Conservation (phyloP, 1,284 basidiomycete species). For the Cutaneotrichosporon dermatis region DNA sequence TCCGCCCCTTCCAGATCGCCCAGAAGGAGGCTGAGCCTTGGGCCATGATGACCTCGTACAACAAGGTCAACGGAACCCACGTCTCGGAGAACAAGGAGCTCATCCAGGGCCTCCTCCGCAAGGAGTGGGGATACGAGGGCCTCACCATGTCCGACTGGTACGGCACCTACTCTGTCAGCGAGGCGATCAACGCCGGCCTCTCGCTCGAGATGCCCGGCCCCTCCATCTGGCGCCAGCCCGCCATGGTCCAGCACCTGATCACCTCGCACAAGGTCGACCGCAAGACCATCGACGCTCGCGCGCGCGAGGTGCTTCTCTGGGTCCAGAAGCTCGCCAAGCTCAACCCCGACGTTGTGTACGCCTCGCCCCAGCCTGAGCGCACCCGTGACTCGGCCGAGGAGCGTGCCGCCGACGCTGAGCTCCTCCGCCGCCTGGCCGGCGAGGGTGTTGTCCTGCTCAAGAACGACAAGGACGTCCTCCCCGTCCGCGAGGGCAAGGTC, state of each 20-base stretch:
- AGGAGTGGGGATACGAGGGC: constrained; percentile 67
- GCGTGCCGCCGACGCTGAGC: constrained; percentile 20
- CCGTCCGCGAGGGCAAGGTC: constrained; percentile 40
- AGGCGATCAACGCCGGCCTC: constrained; percentile 64
- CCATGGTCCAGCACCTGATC: constrained; percentile 57
- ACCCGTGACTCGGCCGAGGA: constrained; percentile 23
- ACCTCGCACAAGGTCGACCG: constrained; percentile 55
- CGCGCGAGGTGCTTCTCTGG: constrained; percentile 43
- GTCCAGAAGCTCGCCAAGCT: constrained; percentile 25
- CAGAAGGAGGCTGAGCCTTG: constrained; percentile 57
- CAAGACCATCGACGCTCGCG: constrained; percentile 23
- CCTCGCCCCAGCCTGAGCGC: constrained; percentile 16
- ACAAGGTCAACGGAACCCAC: constrained; percentile 63
- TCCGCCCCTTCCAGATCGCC: constrained; percentile 73
- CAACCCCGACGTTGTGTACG: constrained; percentile 31
- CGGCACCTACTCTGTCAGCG: constrained; percentile 63
- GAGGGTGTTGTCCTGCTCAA: constrained; percentile 57
- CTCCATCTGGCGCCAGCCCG: constrained; percentile 22
- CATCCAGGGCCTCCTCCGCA: constrained; percentile 37
- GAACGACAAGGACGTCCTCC: constrained; percentile 50
- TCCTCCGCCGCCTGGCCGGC: constrained; percentile 26
- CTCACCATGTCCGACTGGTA: constrained; percentile 58
- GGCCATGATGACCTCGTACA: constrained; percentile 50
- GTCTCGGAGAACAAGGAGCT: constrained; percentile 64
- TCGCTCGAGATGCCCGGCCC: constrained; percentile 51